Evolutionary conservation across 2,329 filamentous ascomycete species (phyloP).

Genomic region (Colletotrichum sp.): DNA sequence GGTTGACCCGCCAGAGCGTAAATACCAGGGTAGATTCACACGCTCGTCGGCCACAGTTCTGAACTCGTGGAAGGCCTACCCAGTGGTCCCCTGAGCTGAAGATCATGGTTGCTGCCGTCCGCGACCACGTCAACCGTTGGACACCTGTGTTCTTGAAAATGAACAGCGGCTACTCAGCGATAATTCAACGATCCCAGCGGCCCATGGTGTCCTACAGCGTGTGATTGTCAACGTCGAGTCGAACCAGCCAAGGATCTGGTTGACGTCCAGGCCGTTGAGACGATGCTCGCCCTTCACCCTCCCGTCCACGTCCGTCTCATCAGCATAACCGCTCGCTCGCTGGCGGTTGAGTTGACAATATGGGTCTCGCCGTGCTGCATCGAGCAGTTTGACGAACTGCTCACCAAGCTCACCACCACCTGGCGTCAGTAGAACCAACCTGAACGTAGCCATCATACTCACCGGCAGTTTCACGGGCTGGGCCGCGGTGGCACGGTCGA

Average conservation of each 20-base stretch:
- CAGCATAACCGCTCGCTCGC: neutral
- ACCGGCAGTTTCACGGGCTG: neutral
- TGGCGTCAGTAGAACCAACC: neutral
- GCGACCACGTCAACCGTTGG: neutral
- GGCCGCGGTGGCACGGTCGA: neutral
- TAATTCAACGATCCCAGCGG: neutral
- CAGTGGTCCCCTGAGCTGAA: no score
- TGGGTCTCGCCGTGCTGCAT: neutral
- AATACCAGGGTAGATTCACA: no score
- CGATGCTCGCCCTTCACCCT: neutral
- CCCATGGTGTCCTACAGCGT: neutral
- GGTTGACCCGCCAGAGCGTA: rapidly evolving
- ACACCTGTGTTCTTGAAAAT: neutral
- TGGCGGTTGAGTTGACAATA: neutral
- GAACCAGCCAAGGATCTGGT: neutral
- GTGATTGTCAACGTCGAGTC: neutral
- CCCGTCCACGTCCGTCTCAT: neutral
- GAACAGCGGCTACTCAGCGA: neutral
- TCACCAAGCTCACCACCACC: neutral
- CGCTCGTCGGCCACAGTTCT: no score
- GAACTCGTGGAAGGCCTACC: no score
- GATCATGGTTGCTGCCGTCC: neutral
- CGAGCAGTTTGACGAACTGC: neutral
- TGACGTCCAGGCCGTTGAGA: neutral
- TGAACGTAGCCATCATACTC: neutral